phyloP scores from a whole-genome alignment of 2,329 filamentous ascomycete species.

The Raffaelea ambrosiae region DNA sequence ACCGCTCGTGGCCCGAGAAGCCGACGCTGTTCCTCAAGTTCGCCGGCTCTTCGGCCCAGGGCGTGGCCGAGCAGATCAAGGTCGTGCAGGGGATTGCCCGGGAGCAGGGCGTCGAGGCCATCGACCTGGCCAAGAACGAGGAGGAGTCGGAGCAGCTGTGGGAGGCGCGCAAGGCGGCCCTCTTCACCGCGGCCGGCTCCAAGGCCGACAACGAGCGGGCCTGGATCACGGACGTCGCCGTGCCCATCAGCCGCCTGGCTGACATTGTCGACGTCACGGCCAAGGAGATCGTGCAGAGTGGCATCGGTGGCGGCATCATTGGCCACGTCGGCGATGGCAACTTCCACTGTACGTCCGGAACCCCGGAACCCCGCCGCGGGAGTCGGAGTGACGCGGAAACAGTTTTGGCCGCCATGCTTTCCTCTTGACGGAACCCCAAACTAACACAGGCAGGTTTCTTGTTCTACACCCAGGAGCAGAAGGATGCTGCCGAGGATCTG shows the following conservation, averaged over 20 bases:
- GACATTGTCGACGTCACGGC: constrained; percentile 50
- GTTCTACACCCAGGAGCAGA: constrained; percentile 47
- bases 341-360: constrained; percentile 53
- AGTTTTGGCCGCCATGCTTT: background rate
- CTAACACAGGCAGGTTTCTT: background rate
- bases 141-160: constrained; percentile 63
- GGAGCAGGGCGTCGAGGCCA: constrained; percentile 42
- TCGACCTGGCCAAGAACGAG: constrained; percentile 58
- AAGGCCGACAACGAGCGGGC: constrained; percentile 51
- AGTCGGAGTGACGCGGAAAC: no score
- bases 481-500: constrained; percentile 44
- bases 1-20: constrained; percentile 53
- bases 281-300: background rate
- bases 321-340: constrained; percentile 70
- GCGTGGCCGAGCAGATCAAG: constrained; percentile 52
- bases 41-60: constrained; percentile 53
- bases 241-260: constrained; percentile 62
- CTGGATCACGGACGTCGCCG: constrained; percentile 76
- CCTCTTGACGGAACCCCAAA: background rate
- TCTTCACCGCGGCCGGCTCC: constrained; percentile 65
- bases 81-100: constrained; percentile 31
- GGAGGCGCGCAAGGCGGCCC: constrained; percentile 65
- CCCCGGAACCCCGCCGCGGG: no score
- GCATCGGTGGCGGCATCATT: constrained; percentile 54
- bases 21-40: constrained; percentile 74